Percentiles rank a stretch among this genome's conserved stretches.
Conservation (phyloP, 768 basidiomycete genomes). For the Leccinum aurantiacum region DNA sequence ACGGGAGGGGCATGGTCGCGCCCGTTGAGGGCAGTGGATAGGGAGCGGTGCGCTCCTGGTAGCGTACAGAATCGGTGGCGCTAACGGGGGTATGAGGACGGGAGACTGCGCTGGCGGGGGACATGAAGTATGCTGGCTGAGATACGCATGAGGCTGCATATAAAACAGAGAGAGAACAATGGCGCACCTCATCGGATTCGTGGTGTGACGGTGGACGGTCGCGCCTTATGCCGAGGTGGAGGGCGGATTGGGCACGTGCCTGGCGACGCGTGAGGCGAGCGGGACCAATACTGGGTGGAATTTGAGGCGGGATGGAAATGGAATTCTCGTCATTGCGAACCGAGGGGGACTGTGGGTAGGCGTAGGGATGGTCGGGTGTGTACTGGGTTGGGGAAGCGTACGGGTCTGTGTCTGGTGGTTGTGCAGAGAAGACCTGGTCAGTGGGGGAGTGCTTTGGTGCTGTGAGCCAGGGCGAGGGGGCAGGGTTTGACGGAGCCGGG, state of each 20-base stretch:
- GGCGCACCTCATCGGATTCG: slow-evolving; percentile 30
- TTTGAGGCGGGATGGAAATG: slow-evolving; percentile 38
- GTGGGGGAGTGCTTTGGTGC: slow-evolving; percentile 13
- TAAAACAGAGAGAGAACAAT: neutral
- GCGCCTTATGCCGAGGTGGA: slow-evolving; percentile 35
- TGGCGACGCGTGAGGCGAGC: slow-evolving; percentile 49
- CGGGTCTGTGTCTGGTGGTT: slow-evolving; percentile 33
- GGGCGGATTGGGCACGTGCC: slow-evolving; percentile 35
- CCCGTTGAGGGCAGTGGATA: slow-evolving; percentile 21
- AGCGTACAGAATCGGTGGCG: slow-evolving; percentile 33
- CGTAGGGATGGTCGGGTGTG: slow-evolving; percentile 30
- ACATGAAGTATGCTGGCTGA: slow-evolving; percentile 37
- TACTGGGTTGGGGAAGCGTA: slow-evolving; percentile 27
- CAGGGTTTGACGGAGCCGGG: slow-evolving; percentile 23
- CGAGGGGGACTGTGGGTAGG: slow-evolving; percentile 31
- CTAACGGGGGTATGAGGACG: slow-evolving; percentile 42
- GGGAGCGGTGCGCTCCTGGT: slow-evolving; percentile 37
- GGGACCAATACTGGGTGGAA: slow-evolving; percentile 54
- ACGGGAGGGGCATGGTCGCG: slow-evolving; percentile 32
- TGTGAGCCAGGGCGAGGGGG: slow-evolving; percentile 23
- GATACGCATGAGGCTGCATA: slow-evolving; percentile 13
- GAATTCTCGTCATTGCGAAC: slow-evolving; percentile 30
- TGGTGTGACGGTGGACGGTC: slow-evolving; percentile 29
- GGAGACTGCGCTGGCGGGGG: slow-evolving; percentile 35
- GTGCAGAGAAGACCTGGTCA: slow-evolving; percentile 30